These are phyloP conservation scores for Nicotiana benthamiana DNA, from an alignment of 257 asterid genomes.

Conservation along the genomic window DNA sequence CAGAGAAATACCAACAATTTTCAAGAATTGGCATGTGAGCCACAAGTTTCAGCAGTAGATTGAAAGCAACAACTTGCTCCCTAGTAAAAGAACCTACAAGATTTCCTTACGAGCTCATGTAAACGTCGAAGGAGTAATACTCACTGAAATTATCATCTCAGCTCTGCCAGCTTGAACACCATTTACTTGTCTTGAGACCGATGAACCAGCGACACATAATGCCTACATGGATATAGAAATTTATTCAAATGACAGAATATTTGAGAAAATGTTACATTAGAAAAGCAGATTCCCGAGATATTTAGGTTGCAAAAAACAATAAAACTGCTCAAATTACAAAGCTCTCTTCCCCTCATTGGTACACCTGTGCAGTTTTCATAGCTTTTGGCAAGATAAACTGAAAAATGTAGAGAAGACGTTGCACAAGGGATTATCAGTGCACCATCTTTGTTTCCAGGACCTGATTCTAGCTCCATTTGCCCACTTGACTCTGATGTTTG, in stretches of 20 bases:
- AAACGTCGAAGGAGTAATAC: slow-evolving; percentile 16
- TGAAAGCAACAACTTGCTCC: slow-evolving; percentile 5
- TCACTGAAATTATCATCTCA: slow-evolving; percentile 88
- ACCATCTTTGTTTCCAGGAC: slow-evolving; percentile 2
- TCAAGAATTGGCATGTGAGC: slow-evolving; percentile 1
- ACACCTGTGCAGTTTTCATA: background rate
- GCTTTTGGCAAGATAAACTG: background rate
- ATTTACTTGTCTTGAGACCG: slow-evolving; percentile 54
- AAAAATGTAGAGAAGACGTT: background rate
- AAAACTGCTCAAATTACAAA: background rate
- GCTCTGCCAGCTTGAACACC: slow-evolving; percentile 87
- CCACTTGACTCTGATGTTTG: background rate
- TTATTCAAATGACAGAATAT: background rate
- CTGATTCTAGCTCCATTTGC: background rate
- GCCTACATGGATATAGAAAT: slow-evolving; percentile 40
- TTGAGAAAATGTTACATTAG: background rate
- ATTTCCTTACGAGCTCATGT: background rate
- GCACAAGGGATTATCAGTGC: background rate
- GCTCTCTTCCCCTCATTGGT: background rate
- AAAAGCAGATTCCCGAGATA: background rate
- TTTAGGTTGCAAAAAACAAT: background rate
- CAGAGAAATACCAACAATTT: background rate
- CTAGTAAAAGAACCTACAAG: background rate
- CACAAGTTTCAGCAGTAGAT: slow-evolving; percentile 5
- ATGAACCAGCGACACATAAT: slow-evolving; percentile 62